These are phyloP conservation scores for Striga asiatica DNA, from an alignment of 257 asterid species.

Conservation along the genomic window DNA sequence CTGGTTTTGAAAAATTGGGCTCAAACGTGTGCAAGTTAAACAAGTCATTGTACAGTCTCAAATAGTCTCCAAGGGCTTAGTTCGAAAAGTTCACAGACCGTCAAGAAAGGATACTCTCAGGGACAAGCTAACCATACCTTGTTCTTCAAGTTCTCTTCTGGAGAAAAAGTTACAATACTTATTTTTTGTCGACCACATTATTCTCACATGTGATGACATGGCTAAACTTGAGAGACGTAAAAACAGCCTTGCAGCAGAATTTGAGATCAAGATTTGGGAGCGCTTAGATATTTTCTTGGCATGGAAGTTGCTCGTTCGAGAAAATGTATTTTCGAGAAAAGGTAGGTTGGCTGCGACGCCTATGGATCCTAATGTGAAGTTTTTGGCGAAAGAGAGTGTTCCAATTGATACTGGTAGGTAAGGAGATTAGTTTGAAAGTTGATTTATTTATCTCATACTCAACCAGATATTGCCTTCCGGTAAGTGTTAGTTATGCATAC, in stretches of 20 bases:
- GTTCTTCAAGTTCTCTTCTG: neutral
- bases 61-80: neutral
- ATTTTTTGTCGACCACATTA: neutral
- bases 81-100: neutral
- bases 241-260: too few relatives aligned
- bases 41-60: neutral
- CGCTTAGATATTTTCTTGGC: neutral
- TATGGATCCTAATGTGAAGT: too few relatives aligned
- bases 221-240: too few relatives aligned
- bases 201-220: neutral
- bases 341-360: too few relatives aligned
- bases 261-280: too few relatives aligned
- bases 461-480: neutral
- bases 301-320: neutral
- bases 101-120: neutral
- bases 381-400: too few relatives aligned
- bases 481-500: too few relatives aligned
- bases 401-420: too few relatives aligned
- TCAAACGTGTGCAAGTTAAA: neutral
- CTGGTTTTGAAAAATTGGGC: neutral
- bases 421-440: too few relatives aligned
- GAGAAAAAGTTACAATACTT: neutral
- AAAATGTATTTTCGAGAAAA: too few relatives aligned
- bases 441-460: too few relatives aligned
- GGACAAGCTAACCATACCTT: neutral